Evolutionary conservation across 352 stramenopile genomes (phyloP).

Genomic region (Pythium brassicae): DNA sequence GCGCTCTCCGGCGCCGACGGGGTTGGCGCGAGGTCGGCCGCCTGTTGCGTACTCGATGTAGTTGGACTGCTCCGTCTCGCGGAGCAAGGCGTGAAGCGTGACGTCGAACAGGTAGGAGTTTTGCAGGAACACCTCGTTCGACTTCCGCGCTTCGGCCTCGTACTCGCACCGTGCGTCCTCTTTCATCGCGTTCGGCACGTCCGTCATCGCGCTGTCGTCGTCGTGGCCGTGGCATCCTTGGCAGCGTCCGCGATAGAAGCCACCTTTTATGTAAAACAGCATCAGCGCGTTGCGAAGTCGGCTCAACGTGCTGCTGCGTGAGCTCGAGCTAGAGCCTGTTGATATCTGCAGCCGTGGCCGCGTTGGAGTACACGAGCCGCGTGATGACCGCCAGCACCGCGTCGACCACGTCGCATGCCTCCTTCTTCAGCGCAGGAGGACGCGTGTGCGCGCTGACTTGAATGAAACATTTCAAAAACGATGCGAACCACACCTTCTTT

Average conservation of each 20-base stretch:
- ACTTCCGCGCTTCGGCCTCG: conserved; percentile 89
- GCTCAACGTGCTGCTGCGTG: conserved; percentile 85
- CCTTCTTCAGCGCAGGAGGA: conserved; percentile 82
- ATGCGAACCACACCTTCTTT: no score
- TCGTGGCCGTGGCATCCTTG: conserved; percentile 12
- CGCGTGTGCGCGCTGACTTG: no score
- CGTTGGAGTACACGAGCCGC: conserved; percentile 63
- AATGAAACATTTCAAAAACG: no score
- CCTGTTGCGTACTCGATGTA: conserved; percentile 54
- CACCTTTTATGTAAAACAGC: conserved; percentile 99
- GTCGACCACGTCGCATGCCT: conserved; percentile 75
- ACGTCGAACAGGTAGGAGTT: conserved; percentile 95
- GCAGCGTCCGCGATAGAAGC: conserved; percentile 28
- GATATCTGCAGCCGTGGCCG: conserved; percentile 42
- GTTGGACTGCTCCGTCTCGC: conserved; percentile 82
- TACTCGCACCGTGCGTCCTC: conserved; percentile 67
- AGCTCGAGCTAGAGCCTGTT: conserved; percentile 82
- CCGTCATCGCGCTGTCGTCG: conserved; percentile 20
- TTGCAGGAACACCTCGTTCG: conserved; percentile 93
- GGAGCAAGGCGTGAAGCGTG: conserved; percentile 95
- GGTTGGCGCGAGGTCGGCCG: background rate
- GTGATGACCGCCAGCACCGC: conserved; percentile 75
- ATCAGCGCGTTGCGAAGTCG: conserved; percentile 97
- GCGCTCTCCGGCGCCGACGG: conserved; percentile 4
- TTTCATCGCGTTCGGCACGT: conserved; percentile 3